A percentile compares a stretch with the other conserved stretches of the same genome.
Conservation (phyloP, 1,284 basidiomycete species). For the Singerocomus inundabilis region DNA sequence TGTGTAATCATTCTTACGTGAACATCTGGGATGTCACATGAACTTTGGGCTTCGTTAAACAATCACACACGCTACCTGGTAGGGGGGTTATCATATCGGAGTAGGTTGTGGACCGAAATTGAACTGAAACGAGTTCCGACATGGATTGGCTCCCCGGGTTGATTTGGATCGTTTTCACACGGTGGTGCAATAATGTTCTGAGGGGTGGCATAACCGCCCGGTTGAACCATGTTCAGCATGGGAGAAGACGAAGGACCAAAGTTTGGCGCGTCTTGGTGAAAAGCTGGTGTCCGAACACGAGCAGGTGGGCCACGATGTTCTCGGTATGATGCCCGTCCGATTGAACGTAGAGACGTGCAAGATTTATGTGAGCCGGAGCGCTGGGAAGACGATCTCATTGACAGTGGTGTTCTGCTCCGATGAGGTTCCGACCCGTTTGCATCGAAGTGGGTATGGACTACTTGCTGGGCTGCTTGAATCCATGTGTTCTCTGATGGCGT, state of each 20-base stretch:
- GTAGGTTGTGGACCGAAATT: constrained; percentile 15
- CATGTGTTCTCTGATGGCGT: background rate
- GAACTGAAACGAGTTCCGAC: constrained; percentile 7
- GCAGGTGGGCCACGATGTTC: constrained; percentile 18
- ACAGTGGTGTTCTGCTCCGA: constrained; percentile 12
- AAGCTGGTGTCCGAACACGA: constrained; percentile 7
- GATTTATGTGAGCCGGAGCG: constrained; percentile 18
- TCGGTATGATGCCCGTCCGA: constrained; percentile 27
- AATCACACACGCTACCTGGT: constrained; percentile 14
- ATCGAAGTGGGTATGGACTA: background rate
- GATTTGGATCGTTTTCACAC: constrained; percentile 3
- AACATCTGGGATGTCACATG: constrained; percentile 11
- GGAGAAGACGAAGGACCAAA: background rate
- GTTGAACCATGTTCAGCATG: background rate
- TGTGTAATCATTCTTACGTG: background rate
- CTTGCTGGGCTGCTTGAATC: background rate
- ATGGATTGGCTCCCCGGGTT: constrained; percentile 7
- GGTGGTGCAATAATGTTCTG: constrained; percentile 9
- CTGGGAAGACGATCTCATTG: constrained; percentile 20
- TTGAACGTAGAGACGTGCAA: constrained; percentile 14
- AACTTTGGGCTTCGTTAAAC: background rate
- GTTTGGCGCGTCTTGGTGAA: background rate
- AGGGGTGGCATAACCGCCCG: background rate
- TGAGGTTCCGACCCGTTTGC: background rate
- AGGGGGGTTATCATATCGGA: constrained; percentile 18